Evolutionary conservation across 305 asterid species (phyloP), one percentile per base, ranked within the genome.

Genomic region (Fraxinus angustifolia): DNA sequence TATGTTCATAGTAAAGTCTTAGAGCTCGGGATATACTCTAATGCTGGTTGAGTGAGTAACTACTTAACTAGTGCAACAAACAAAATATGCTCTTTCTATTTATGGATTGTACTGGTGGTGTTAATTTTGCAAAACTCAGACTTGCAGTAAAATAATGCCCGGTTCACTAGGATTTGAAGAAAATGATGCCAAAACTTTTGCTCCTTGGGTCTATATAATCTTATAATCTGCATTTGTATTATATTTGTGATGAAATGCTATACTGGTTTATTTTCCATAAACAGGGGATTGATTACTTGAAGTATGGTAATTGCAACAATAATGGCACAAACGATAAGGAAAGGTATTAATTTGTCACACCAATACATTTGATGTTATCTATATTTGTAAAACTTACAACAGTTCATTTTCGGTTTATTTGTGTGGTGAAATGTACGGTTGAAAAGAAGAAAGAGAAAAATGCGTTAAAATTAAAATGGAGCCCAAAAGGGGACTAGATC

Each of bases 271-370:
- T 28, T 80, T 75, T 26, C 16, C 31, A 6, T 65, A 82, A 53
- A 76, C 86, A 94, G 99, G 99, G 92, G 16, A 87, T 93, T 21
- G 98, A 96, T 88, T 96, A 96, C 92, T 84, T 96, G 89, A 96
- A 96, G 89, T 96, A 96, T 65, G 99, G 93, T 78, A 96, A 96
- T 35, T 96, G 99, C 78, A 89, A 90, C 90, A 84, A 90, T 89
- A 80, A 91, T 3, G 67, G 83, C 10, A 82, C 83, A 60, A 87
- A 90, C 84, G 84, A 95, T 4, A 94, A 88, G 86, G 88, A 93
- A n/a, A 90, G 98, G 97, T 94, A 87, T 12, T 11, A 50, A 34
- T 33, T 38, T 7, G 35, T 30, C 7, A 33, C 0, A 4, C 36
- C 17, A 28, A 11, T 23, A 26, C 1, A 65, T 28, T 26, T 67